A percentile compares a stretch with the other conserved stretches of the same genome.
phyloP scores from a whole-genome alignment of 139 green algal genomes.

The Chlamydomonas sphaeroides region DNA sequence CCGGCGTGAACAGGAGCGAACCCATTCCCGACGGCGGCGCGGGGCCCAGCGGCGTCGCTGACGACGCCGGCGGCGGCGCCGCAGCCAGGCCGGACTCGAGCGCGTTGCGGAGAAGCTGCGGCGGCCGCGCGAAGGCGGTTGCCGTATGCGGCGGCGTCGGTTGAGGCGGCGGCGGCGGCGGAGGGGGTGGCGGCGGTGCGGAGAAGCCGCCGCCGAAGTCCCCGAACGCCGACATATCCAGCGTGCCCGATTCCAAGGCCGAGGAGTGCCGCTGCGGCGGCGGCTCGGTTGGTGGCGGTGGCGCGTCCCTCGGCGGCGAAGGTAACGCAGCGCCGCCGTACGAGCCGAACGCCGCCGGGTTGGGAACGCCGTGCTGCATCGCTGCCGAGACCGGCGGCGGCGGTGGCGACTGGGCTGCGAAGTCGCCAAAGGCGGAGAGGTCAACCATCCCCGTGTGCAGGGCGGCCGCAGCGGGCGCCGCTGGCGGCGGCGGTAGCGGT shows the following conservation, averaged over 20 bases:
- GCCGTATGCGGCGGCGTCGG: not conserved
- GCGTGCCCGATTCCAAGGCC: too few relatives aligned
- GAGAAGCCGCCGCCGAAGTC: constrained; percentile 1
- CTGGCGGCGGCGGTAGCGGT: not conserved
- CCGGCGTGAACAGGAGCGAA: too few relatives aligned
- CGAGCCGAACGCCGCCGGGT: too few relatives aligned
- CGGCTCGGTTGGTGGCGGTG: too few relatives aligned
- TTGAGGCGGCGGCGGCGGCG: not conserved
- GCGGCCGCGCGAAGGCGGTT: not conserved
- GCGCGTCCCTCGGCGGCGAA: too few relatives aligned
- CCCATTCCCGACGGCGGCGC: too few relatives aligned
- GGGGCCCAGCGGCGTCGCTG: not conserved
- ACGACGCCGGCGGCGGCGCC: constrained; percentile 43
- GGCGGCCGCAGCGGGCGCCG: not conserved
- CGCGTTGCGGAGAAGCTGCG: not conserved
- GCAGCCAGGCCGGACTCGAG: constrained; percentile 25
- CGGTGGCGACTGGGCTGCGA: too few relatives aligned
- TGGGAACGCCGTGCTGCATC: too few relatives aligned
- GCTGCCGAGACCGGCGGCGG: too few relatives aligned
- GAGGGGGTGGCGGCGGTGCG: constrained; percentile 6
- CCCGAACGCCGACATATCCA: constrained; percentile 68
- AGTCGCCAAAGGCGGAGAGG: constrained; percentile 45
- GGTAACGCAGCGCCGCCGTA: too few relatives aligned
- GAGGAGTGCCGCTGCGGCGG: too few relatives aligned
- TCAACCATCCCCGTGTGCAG: constrained; percentile 44